phyloP scores from a whole-genome alignment of 1,139 yeast genomes.

The Nakaseomyces nivariensis region DNA sequence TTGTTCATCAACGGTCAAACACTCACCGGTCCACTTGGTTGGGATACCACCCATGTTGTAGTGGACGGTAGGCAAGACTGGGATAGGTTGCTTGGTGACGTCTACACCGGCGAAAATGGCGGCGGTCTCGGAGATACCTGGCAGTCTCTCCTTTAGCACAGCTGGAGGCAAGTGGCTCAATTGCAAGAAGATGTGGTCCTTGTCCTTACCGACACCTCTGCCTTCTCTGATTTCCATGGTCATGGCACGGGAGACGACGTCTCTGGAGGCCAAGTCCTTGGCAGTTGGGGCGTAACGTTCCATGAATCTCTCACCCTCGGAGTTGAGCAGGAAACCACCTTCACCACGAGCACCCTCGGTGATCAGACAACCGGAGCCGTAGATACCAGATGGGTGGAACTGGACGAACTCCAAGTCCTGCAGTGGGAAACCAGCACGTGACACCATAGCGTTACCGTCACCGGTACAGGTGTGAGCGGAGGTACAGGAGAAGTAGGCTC shows the following conservation, averaged over 20 bases:
- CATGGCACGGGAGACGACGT: constrained; percentile 96
- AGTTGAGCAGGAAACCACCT: constrained; percentile 93
- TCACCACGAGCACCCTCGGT: constrained; percentile 99
- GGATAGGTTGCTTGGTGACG: constrained; percentile 98
- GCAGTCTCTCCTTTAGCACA: constrained; percentile 89
- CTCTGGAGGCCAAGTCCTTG: constrained; percentile 96
- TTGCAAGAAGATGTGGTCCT: constrained; percentile 93
- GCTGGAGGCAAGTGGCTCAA: constrained; percentile 88
- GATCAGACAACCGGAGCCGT: constrained; percentile 96
- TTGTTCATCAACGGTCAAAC: constrained; percentile 59
- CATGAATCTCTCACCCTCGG: constrained; percentile 99
- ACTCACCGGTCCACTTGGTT: constrained; percentile 96
- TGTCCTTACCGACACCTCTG: constrained; percentile 95
- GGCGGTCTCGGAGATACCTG: constrained; percentile 99
- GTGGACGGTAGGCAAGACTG: constrained; percentile 96
- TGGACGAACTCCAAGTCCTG: constrained; percentile 97
- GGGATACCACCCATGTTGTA: constrained; percentile 99
- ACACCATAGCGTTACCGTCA: constrained; percentile 97
- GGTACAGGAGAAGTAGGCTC: constrained; percentile 97
- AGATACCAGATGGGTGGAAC: constrained; percentile 99
- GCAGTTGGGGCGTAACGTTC: constrained; percentile 99
- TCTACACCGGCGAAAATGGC: constrained; percentile 98
- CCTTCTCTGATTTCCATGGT: constrained; percentile 98
- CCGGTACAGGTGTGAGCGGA: constrained; percentile 99
- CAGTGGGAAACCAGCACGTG: constrained; percentile 96